Base-by-base conservation (phyloP, 176 grass and related monocot genomes). In the Carex cristatella region DNA sequence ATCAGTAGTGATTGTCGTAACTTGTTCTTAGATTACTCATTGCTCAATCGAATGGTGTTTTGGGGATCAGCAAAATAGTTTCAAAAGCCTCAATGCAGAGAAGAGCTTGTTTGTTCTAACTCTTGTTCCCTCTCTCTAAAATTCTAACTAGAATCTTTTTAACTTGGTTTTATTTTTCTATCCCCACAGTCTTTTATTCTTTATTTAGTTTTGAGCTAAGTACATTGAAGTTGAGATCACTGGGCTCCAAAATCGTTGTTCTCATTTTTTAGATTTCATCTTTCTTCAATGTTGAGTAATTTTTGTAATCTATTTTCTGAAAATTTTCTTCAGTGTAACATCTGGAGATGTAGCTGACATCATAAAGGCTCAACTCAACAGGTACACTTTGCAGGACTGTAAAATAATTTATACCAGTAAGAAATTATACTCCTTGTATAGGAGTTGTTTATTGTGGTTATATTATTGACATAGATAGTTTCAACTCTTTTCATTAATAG, bases 311-410 rank as follows among this genome's bases (percentile, higher is more conserved):
- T 46, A 48, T 2, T 46, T 65, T 79, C 69, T 2, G 28, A 48
- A 49, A 49, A 1, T 75, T 83, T 15, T 60, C 62, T 4, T 12
- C 90, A 98, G 95, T 10, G 95, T 98, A 73, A 95, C 95, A 3
- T 60, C 95, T 38, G 91, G 95, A 90, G 95, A 98, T 89, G 83
- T 98, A 40, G 93, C 93, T 7, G 93, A 98, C 85, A 95, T 94
- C 73, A 98, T 98, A 81, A 95, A 92, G 83, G 87, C 93, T 1
- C 95, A 98, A 62, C 63, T 95, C 19, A 95, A 94, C 27, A 94
- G 93, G 95, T 95, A 86, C 18, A 18, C 44, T 68, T 61, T 59
- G 59, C 16, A 48, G 53, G 64, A 83, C 51, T 78, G 80, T 30
- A 44, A 51, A 65, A 54, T 40, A 10, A 57, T 1, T 19, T 30